Evolutionary conservation across 2,329 filamentous ascomycete species (phyloP).

Genomic region (Aspergillus puulaauensis): DNA sequence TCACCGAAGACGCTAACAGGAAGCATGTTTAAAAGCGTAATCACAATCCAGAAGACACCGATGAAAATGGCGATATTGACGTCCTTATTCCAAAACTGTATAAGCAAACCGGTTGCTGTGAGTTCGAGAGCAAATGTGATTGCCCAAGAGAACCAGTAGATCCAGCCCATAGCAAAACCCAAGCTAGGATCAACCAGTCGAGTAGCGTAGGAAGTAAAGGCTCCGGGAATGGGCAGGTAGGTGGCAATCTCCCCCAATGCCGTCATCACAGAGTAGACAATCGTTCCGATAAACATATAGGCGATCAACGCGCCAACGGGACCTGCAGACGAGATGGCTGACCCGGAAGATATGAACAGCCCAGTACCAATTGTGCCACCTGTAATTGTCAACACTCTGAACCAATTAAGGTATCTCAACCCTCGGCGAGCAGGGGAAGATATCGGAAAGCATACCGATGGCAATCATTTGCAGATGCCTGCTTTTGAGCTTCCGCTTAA

Average conservation of each 20-base stretch:
- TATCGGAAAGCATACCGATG: constrained; percentile 67
- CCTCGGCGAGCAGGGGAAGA: not conserved
- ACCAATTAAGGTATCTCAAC: not conserved
- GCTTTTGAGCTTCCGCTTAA: constrained; percentile 78
- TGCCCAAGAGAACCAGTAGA: constrained; percentile 79
- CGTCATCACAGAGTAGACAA: constrained; percentile 75
- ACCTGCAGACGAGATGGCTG: constrained; percentile 61
- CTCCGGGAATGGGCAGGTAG: constrained; percentile 73
- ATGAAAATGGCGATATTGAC: constrained; percentile 72
- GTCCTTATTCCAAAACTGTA: constrained; percentile 68
- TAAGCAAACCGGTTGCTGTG: constrained; percentile 70
- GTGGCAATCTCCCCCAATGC: constrained; percentile 69
- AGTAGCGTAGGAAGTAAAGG: constrained; percentile 73
- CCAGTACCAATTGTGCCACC: constrained; percentile 71
- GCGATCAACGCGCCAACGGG: constrained; percentile 67
- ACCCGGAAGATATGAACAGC: constrained; percentile 68
- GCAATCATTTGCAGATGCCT: constrained; percentile 98
- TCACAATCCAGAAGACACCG: constrained; percentile 68
- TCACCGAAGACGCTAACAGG: constrained; percentile 73
- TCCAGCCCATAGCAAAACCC: constrained; percentile 78
- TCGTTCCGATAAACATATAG: constrained; percentile 67
- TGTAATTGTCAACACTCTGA: constrained; percentile 15
- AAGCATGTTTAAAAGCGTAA: constrained; percentile 68
- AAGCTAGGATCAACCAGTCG: constrained; percentile 72
- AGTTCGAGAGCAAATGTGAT: constrained; percentile 73